Base-by-base conservation (phyloP, 2,329 filamentous ascomycete species). In the Xylaria sp. region DNA sequence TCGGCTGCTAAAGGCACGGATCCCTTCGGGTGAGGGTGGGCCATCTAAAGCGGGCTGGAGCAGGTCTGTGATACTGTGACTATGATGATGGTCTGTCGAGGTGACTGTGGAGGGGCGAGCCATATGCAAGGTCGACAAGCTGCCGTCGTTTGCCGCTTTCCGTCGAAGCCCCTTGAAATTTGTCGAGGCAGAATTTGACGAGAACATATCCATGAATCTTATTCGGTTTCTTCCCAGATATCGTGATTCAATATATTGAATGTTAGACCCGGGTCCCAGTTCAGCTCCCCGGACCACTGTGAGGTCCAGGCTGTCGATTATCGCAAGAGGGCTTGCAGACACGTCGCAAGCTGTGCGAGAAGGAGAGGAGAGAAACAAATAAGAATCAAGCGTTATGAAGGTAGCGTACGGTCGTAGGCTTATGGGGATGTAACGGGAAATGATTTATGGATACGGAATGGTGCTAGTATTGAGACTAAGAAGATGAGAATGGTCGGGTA, bases 21-120 rank as follows among this genome's bases (percentile, higher is more conserved):
- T 84, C 70, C 84, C 84, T 74, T 88, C 85, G 34, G 89, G 87
- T 41, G 88, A 90, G 0, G 88, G 88, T 50, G 88, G 88, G 20
- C 87, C 86, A 73, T 90, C 87, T 65, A 90, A 80, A 70, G 88
- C 84, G 58, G 88, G 87, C 68, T 86, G 87, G 66, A 90, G 79
- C 63, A 87, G 81, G 67, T 86, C 84, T 68, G 80, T 75, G 57
- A 82, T 65, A 65, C 63, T 55, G 44, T 73, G 57, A 28, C 59
- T 60, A 41, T 68, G 56, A 59, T 67, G 66, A 57, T 69, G 65
- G 65, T 70, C 64, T 52, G 72, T 56, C 58, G 71, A 68, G 50
- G 68, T 62, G 41, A 72, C 58, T 37, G 71, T 72, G 9, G 69
- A 72, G 64, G 70, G 71, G 46, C 70, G 71, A 60, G 70, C 37